Evolutionary conservation across 805 yeast genomes (phyloP).

Genomic region (Yarrowia bubula): DNA sequence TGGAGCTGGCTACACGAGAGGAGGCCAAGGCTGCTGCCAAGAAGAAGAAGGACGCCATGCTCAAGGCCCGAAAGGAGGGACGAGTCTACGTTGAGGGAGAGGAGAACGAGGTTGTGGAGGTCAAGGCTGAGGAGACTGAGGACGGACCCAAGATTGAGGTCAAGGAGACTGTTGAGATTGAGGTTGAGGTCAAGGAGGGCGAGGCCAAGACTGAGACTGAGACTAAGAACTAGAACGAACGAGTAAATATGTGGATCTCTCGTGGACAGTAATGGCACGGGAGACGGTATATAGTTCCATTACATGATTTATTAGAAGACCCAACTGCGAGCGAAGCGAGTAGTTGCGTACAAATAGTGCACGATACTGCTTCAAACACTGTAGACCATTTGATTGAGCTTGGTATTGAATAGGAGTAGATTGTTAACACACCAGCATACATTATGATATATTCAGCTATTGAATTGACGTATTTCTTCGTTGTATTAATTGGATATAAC

Average conservation of each 20-base stretch:
- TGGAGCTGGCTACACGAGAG: neutral
- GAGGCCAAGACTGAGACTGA: constrained; percentile 3
- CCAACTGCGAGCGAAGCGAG: neutral
- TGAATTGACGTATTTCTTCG: too few species aligned
- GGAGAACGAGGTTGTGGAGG: constrained; percentile 5
- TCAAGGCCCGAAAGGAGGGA: constrained; percentile 24
- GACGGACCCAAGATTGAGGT: constrained; percentile 9
- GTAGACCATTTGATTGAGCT: too few species aligned
- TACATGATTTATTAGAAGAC: constrained; percentile 23
- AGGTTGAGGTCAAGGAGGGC: neutral
- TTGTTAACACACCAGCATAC: too few species aligned
- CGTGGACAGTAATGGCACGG: constrained; percentile 26
- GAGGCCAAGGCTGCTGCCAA: neutral
- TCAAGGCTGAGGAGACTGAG: neutral
- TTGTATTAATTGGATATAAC: too few species aligned
- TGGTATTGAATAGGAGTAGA: too few species aligned
- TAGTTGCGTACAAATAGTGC: neutral
- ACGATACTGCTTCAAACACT: neutral
- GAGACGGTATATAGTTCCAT: constrained; percentile 27
- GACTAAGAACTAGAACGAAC: constrained; percentile 12
- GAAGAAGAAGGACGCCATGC: constrained; percentile 14
- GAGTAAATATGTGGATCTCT: constrained; percentile 22
- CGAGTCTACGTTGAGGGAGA: constrained; percentile 23
- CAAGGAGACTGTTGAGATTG: constrained; percentile 3
- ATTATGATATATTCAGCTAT: too few species aligned